A percentile compares a stretch with the other conserved stretches of the same genome.
These are phyloP conservation scores for Rhodotorula paludigena DNA, from an alignment of 768 basidiomycete species.

Conservation along the genomic window DNA sequence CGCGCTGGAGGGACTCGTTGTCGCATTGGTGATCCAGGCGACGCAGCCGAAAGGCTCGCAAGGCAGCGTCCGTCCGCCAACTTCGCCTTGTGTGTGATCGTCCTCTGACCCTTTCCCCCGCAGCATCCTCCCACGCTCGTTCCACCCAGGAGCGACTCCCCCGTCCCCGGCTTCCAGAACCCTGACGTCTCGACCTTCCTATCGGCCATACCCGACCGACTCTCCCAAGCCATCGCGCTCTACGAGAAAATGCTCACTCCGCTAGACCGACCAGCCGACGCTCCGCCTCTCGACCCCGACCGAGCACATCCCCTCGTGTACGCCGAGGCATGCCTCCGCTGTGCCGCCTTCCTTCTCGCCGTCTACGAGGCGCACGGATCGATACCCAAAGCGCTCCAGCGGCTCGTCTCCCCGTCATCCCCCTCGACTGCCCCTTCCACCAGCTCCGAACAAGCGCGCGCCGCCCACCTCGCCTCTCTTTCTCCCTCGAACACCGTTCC, in stretches of 20 bases:
- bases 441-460: neutral
- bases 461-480: constrained; percentile 18
- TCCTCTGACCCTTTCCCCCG: constrained; percentile 45
- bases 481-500: constrained; percentile 34
- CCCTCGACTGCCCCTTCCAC: constrained; percentile 46
- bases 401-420: constrained; percentile 61
- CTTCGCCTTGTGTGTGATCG: neutral
- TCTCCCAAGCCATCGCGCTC: constrained; percentile 33
- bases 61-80: constrained; percentile 38
- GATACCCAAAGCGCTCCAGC: constrained; percentile 84
- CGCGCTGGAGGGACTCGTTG: constrained; percentile 77
- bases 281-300: constrained; percentile 51
- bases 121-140: constrained; percentile 52
- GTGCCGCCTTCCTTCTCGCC: constrained; percentile 67
- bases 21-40: constrained; percentile 70
- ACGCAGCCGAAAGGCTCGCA: constrained; percentile 10
- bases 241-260: constrained; percentile 38
- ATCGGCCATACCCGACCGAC: constrained; percentile 40
- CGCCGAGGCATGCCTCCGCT: constrained; percentile 62
- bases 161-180: neutral
- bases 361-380: constrained; percentile 52
- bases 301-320: constrained; percentile 60
- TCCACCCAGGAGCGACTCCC: constrained; percentile 35
- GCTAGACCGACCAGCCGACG: constrained; percentile 51
- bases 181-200: constrained; percentile 33